A percentile compares a stretch with the other conserved stretches of the same genome.
phyloP scores from a whole-genome alignment of 176 grass and related monocot species.

The maize (Zea mays) region Zm-B73-REFERENCE-NAM-5.0 NC_050101.1:155145501-155146000 shows the following conservation, averaged over 20 bases:
- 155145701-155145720: conserved; percentile 45
- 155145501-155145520: conserved; percentile 84
- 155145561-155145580: conserved; percentile 83
- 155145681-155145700: conserved; percentile 14
- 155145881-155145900: conserved; percentile 94
- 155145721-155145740: conserved; percentile 98
- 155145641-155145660: conserved; percentile 59
- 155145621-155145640: conserved; percentile 87
- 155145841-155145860: conserved; percentile 92
- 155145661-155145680: conserved; percentile 37
- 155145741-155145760: conserved; percentile 95
- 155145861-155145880: conserved; percentile 90
- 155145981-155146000: conserved; percentile 86
- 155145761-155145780: conserved; percentile 82
- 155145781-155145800: conserved; percentile 76
- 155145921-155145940: conserved; percentile 83
- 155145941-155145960: conserved; percentile 88
- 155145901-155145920: conserved; percentile 84
- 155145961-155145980: conserved; percentile 84
- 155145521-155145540: conserved; percentile 99
- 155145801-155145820: conserved; percentile 74
- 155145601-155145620: conserved; percentile 90
- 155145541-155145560: conserved; percentile 88
- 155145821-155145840: conserved; percentile 75
- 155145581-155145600: conserved; percentile 92